Evolutionary conservation across 768 basidiomycete genomes (phyloP).

Genomic region (Russula griseocarnosa): DNA sequence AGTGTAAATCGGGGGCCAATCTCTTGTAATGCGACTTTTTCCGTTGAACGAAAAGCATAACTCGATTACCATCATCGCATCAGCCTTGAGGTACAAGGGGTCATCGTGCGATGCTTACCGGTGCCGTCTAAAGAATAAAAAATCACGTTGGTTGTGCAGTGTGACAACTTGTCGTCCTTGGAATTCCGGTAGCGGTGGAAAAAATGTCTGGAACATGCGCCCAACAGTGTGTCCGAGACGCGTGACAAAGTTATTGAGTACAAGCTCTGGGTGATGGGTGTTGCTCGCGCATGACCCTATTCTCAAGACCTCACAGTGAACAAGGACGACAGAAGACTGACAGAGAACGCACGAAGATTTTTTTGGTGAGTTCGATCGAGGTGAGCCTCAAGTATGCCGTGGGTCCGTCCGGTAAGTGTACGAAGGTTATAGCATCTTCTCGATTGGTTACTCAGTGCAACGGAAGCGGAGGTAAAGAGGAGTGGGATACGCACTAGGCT

Average conservation of each 20-base stretch:
- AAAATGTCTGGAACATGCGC: constrained; percentile 92
- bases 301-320: neutral
- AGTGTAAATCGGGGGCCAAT: constrained; percentile 97
- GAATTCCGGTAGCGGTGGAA: constrained; percentile 93
- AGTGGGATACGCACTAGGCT: constrained; percentile 54
- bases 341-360: constrained; percentile 66
- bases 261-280: constrained; percentile 90
- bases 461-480: constrained; percentile 12
- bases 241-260: constrained; percentile 92
- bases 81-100: constrained; percentile 22
- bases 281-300: constrained; percentile 88
- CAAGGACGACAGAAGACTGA: neutral
- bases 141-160: constrained; percentile 95
- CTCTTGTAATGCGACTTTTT: constrained; percentile 91
- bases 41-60: constrained; percentile 87
- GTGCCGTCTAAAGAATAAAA: constrained; percentile 95
- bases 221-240: constrained; percentile 91
- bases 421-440: constrained; percentile 86
- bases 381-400: constrained; percentile 94
- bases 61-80: constrained; percentile 38
- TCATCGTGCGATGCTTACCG: constrained; percentile 47
- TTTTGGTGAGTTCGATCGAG: constrained; percentile 77
- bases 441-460: constrained; percentile 6
- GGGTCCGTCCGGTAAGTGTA: constrained; percentile 87
- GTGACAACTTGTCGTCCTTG: constrained; percentile 96